Percentiles rank a stretch among this genome's conserved stretches.
Evolutionary conservation across 2,329 filamentous ascomycete species (phyloP).

Genomic region (Epichloe hybrida): DNA sequence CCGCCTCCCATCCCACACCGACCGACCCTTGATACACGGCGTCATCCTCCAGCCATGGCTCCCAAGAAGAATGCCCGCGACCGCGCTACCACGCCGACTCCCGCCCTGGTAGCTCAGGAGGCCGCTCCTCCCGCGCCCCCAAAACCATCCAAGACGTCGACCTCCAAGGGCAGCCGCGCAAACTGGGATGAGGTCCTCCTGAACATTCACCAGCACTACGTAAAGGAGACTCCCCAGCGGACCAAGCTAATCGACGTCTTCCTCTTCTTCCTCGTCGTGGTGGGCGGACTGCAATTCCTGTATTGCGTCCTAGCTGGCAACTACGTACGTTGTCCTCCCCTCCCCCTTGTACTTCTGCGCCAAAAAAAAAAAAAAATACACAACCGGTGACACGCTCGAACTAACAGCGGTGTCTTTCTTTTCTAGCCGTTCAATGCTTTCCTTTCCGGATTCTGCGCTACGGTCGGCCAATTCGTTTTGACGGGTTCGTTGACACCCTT

Average conservation of each 20-base stretch:
- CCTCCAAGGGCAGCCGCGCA: constrained; percentile 15
- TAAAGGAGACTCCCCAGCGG: constrained; percentile 70
- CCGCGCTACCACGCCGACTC: constrained; percentile 8
- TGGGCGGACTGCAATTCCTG: constrained; percentile 81
- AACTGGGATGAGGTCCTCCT: constrained; percentile 47
- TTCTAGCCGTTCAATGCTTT: constrained; percentile 94
- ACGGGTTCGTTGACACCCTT: constrained; percentile 48
- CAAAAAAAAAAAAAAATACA: too few species aligned
- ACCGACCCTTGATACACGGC: not conserved
- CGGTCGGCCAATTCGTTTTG: constrained; percentile 93
- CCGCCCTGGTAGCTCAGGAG: constrained; percentile 1
- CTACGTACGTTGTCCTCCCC: constrained; percentile 69
- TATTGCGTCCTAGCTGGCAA: constrained; percentile 90
- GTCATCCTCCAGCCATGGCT: constrained; percentile 31
- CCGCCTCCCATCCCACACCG: not conserved
- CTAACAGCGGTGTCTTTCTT: constrained; percentile 8
- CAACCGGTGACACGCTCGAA: not conserved
- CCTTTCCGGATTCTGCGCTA: constrained; percentile 84
- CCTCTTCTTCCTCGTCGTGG: constrained; percentile 71
- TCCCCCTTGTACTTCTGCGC: not conserved
- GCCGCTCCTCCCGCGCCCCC: not conserved
- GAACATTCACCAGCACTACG: constrained; percentile 67
- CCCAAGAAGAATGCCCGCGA: constrained; percentile 33
- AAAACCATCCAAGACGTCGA: not conserved
- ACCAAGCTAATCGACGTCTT: constrained; percentile 88